A percentile compares a stretch with the other conserved stretches of the same genome.
Evolutionary conservation across 2,329 filamentous ascomycete genomes (phyloP).

Genomic region (Incumbomyces delicatus): DNA sequence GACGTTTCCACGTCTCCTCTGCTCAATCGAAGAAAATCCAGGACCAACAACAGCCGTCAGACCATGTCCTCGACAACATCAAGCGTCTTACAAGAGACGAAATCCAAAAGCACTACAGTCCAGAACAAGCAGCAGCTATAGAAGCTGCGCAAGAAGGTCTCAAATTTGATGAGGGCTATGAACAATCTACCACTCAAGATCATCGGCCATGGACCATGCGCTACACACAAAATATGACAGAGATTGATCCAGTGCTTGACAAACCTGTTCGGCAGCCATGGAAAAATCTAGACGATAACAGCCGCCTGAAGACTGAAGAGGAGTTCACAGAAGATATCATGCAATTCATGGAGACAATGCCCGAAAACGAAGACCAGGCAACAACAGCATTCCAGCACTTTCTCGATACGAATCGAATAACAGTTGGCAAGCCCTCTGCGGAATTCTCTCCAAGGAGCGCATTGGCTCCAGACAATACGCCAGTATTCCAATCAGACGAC

Average conservation of each 20-base stretch:
- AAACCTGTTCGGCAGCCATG: conserved; percentile 46
- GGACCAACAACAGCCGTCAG: conserved; percentile 27
- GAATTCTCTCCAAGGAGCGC: conserved; percentile 41
- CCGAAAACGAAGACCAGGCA: conserved; percentile 13
- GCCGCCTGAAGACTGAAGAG: conserved; percentile 52
- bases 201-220: conserved; percentile 61
- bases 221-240: conserved; percentile 76
- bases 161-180: conserved; percentile 56
- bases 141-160: conserved; percentile 71
- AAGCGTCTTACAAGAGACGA: conserved; percentile 57
- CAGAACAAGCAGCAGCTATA: conserved; percentile 71
- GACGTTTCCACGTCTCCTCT: conserved; percentile 40
- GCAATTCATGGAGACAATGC: conserved; percentile 22
- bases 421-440: conserved; percentile 40
- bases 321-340: conserved; percentile 54
- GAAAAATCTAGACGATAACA: conserved; percentile 45
- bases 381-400: conserved; percentile 15
- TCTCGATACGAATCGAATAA: conserved; percentile 35
- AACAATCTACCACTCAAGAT: conserved; percentile 50
- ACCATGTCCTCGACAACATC: conserved; percentile 19
- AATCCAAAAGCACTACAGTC: conserved; percentile 59
- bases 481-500: conserved; percentile 27
- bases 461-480: conserved; percentile 43
- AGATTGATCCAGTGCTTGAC: conserved; percentile 69
- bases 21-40: conserved; percentile 32